These are phyloP conservation scores for Stereum hirsutum DNA, from an alignment of 1,284 basidiomycete genomes.

Conservation along the genomic window DNA sequence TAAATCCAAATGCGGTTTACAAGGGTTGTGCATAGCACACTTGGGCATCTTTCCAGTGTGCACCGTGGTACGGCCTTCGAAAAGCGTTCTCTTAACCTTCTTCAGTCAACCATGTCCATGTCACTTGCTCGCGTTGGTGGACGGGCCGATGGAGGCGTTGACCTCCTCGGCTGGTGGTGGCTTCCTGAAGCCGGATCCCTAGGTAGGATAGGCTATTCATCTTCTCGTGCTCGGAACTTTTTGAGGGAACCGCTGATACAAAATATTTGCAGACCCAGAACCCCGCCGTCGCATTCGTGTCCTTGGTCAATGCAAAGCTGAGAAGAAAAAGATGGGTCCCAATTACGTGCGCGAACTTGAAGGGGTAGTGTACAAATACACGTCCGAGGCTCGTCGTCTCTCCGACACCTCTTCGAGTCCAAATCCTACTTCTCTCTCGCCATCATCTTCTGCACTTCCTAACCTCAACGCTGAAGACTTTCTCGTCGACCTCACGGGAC, in stretches of 20 bases:
- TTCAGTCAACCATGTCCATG: slow-evolving; percentile 71
- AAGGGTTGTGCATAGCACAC: no score
- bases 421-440: no score
- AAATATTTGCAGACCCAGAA: slow-evolving; percentile 6
- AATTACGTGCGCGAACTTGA: slow-evolving; percentile 82
- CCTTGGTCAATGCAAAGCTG: slow-evolving; percentile 88
- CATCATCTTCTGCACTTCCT: no score
- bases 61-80: slow-evolving; percentile 74
- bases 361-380: slow-evolving; percentile 58
- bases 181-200: slow-evolving; percentile 39
- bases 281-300: slow-evolving; percentile 49
- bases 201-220: no score
- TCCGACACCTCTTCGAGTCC: no score
- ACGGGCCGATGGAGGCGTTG: slow-evolving; percentile 76
- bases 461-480: no score
- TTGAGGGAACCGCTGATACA: not conserved
- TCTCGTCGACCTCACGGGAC: no score
- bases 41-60: slow-evolving; percentile 31
- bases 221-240: not conserved
- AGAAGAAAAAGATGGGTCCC: slow-evolving; percentile 71
- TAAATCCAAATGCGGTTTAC: no score
- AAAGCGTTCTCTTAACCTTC: slow-evolving; percentile 48
- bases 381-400: no score
- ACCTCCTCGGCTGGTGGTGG: slow-evolving; percentile 92
- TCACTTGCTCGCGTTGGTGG: slow-evolving; percentile 72